phyloP scores from a whole-genome alignment of 176 grass and related monocot species.

The Ananas comosus region DNA sequence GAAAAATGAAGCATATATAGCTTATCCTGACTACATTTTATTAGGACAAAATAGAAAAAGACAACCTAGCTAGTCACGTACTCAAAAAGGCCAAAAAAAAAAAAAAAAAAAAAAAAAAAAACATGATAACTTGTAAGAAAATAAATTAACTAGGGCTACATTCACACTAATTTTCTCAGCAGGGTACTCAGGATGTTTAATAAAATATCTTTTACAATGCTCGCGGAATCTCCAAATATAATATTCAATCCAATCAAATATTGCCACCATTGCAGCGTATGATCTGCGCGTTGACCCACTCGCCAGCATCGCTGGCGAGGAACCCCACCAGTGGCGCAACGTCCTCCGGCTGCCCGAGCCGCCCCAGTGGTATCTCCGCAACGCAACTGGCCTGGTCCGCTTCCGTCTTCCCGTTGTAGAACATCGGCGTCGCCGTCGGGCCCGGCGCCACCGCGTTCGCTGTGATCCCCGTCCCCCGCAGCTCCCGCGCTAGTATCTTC shows the following conservation, averaged over 20 bases:
- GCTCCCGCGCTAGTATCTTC: conserved; percentile 51
- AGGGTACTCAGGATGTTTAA: no score
- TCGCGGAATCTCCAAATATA: no score
- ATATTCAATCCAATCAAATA: neutral
- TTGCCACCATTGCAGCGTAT: conserved; percentile 40
- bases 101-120: no score
- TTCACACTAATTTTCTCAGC: no score
- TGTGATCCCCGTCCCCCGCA: conserved; percentile 39
- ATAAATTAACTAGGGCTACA: no score
- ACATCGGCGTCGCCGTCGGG: conserved; percentile 46
- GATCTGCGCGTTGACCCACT: conserved; percentile 46
- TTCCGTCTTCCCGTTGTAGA: conserved; percentile 47
- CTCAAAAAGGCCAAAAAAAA: no score
- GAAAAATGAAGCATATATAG: no score
- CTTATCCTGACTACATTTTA: no score
- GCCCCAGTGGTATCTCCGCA: conserved; percentile 47
- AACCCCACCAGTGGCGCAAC: conserved; percentile 44
- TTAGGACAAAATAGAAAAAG: no score
- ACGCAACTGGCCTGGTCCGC: conserved; percentile 19
- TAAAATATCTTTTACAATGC: no score
- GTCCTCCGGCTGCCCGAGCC: conserved; percentile 34
- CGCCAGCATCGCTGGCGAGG: conserved; percentile 39
- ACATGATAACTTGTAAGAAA: no score
- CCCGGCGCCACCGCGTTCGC: conserved; percentile 44
- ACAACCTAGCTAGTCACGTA: no score